phyloP scores from a whole-genome alignment of 192 early-diverging fungal genomes.

The Coemansia sp. region DNA sequence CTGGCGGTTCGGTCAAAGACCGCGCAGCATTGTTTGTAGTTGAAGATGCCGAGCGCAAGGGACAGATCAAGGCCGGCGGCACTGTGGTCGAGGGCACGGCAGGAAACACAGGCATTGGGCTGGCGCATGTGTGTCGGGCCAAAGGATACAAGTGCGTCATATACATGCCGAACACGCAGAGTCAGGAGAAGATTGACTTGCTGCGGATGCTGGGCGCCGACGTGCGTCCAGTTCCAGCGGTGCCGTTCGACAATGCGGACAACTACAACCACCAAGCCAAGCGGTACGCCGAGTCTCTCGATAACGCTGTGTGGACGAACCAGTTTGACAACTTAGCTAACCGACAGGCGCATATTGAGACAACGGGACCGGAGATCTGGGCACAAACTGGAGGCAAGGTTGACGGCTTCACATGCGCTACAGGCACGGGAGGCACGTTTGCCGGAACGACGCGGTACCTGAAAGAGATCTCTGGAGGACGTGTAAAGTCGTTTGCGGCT shows the following conservation, averaged over 20 bases:
- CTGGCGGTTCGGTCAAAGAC: conserved; percentile 96
- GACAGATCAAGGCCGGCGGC: conserved; percentile 80
- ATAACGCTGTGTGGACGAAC: conserved; percentile 94
- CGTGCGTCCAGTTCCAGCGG: conserved; percentile 90
- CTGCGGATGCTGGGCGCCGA: conserved; percentile 91
- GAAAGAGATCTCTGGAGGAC: conserved; percentile 68
- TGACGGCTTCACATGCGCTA: conserved; percentile 89
- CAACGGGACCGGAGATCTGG: conserved; percentile 95
- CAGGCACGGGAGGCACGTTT: conserved; percentile 90
- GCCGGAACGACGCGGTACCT: conserved; percentile 81
- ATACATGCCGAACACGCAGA: conserved; percentile 97
- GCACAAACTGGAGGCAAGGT: conserved; percentile 75
- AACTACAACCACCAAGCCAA: conserved; percentile 95
- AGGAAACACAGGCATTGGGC: conserved; percentile 94
- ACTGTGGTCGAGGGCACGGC: conserved; percentile 87
- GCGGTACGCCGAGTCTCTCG: conserved; percentile 71
- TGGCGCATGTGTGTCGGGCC: conserved; percentile 90
- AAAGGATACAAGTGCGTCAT: conserved; percentile 95
- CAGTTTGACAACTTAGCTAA: conserved; percentile 96
- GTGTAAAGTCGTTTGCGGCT: conserved; percentile 79
- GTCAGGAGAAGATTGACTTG: conserved; percentile 92
- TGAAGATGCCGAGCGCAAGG: conserved; percentile 88
- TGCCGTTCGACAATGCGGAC: conserved; percentile 84
- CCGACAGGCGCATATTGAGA: conserved; percentile 88
- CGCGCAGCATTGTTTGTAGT: conserved; percentile 92